These are phyloP conservation scores for Digitaria exilis DNA, from an alignment of 202 grass and related monocot genomes.

Conservation along the genomic window DNA sequence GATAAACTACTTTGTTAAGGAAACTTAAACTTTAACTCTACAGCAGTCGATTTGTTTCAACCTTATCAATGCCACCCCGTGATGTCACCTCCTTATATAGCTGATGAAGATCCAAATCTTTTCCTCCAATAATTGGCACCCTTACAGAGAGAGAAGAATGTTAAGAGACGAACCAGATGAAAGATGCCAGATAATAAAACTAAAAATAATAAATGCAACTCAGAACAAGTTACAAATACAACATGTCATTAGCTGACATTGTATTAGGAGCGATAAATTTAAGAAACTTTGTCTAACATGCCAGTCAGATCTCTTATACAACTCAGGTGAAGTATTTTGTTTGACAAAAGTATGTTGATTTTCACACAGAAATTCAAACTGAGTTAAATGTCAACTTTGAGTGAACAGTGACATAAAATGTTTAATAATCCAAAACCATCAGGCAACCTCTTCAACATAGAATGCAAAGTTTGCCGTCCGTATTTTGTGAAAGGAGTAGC, in stretches of 20 bases:
- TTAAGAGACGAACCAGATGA: slow-evolving; percentile 37
- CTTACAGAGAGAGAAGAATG: slow-evolving; percentile 42
- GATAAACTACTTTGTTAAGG: slow-evolving; percentile 22
- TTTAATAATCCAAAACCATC: slow-evolving; percentile 5
- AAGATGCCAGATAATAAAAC: slow-evolving; percentile 4
- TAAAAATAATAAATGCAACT: slow-evolving; percentile 13
- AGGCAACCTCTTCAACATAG: slow-evolving; percentile 6
- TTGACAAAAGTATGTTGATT: neutral
- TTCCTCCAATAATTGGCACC: slow-evolving; percentile 97
- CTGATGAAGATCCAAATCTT: slow-evolving; percentile 91
- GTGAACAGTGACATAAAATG: slow-evolving; percentile 13
- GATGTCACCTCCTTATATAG: slow-evolving; percentile 86
- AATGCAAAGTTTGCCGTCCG: neutral
- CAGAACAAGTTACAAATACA: slow-evolving; percentile 13
- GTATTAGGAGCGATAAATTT: slow-evolving; percentile 6
- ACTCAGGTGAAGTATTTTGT: neutral
- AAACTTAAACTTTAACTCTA: neutral
- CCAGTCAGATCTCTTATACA: neutral
- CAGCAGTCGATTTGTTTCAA: slow-evolving; percentile 35
- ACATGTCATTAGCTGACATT: neutral
- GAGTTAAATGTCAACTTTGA: slow-evolving; percentile 8
- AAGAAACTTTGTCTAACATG: slow-evolving; percentile 8
- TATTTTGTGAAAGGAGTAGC: neutral
- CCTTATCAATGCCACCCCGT: slow-evolving; percentile 96
- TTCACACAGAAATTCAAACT: neutral